Conservation (phyloP, 768 basidiomycete genomes). For the Calocybe cyanea region DNA sequence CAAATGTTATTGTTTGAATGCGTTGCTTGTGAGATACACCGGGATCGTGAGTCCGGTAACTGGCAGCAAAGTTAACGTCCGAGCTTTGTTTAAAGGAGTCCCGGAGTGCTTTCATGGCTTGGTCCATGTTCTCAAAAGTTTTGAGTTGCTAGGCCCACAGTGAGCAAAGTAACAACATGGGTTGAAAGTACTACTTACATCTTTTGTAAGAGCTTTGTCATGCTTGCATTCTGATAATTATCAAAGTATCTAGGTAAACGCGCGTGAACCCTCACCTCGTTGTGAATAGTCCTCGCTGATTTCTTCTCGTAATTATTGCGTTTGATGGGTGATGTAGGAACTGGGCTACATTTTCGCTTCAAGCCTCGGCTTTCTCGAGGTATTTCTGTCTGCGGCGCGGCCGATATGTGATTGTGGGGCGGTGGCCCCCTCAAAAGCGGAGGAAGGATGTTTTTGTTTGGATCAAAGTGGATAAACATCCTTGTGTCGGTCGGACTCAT, state of each 20-base stretch:
- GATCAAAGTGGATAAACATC: conserved; percentile 17
- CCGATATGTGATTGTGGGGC: conserved; percentile 6
- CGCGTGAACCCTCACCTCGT: neutral
- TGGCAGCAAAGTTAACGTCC: conserved; percentile 40
- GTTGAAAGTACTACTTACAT: conserved; percentile 11
- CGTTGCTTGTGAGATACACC: conserved; percentile 35
- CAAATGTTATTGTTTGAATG: conserved; percentile 36
- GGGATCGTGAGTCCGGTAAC: conserved; percentile 28
- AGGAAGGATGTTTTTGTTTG: conserved; percentile 15
- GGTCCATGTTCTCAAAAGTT: conserved; percentile 24
- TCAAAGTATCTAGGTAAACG: neutral
- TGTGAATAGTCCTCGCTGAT: conserved; percentile 13
- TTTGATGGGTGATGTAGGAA: conserved; percentile 5
- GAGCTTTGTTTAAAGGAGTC: conserved; percentile 29
- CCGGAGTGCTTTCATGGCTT: conserved; percentile 29
- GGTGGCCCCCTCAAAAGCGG: conserved; percentile 16
- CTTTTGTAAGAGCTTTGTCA: conserved; percentile 10
- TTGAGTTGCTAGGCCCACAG: conserved; percentile 22
- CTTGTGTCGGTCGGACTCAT: neutral
- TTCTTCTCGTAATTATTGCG: conserved; percentile 19
- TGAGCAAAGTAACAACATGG: conserved; percentile 1
- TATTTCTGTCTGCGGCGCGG: conserved; percentile 7
- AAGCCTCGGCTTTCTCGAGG: neutral
- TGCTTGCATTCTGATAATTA: neutral
- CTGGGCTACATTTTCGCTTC: conserved; percentile 10